Base-by-base conservation (phyloP, 345 rosid species). In the Euphorbia lathyris region DNA sequence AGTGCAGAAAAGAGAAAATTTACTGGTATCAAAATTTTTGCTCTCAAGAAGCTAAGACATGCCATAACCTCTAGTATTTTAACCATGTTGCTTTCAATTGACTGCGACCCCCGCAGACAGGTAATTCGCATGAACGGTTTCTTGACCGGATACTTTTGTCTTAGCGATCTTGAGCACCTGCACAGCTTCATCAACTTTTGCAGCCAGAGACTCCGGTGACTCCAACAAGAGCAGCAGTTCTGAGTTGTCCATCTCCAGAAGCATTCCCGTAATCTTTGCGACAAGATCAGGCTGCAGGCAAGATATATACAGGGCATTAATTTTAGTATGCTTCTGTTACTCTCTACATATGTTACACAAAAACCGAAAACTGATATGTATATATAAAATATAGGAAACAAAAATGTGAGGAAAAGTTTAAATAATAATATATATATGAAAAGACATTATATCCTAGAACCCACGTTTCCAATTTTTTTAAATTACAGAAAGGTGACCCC, bases 221-320 rank as follows among this genome's bases (percentile, higher is more conserved):
- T 91, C 87, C 51, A 91, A 43, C 48, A 91, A 67, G 66, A 81
- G 76, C 4, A 88, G 80, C 75, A 89, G 74, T 58, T 91, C 93
- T 3, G 92, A 65, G 40, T 83, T 83, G 80, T 87, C 95, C 95
- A 86, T 87, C 83, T 87, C 90, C 73, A 89, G 61, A 65, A 91
- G 87, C 95, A 89, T 91, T 30, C 91, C 97, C 0, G 97, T 91
- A 34, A 91, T 87, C 78, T 91, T 91, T 13, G 88, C 81, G 16
- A 76, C 95, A 65, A 84, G 86, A 63, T 86, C 86, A 19, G 93
- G 92, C 93, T 91, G 90, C 82, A 73, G 8, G 22, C 71, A 75
- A 30, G 30, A 62, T 19, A 58, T 22, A 48, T 6, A 30, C 25
- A 4, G 30, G 30, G 45, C 9, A 40, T 19, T 51, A 19, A 51